phyloP scores from a whole-genome alignment of 2,329 filamentous ascomycete species.

The Ophiostoma sp. region DNA sequence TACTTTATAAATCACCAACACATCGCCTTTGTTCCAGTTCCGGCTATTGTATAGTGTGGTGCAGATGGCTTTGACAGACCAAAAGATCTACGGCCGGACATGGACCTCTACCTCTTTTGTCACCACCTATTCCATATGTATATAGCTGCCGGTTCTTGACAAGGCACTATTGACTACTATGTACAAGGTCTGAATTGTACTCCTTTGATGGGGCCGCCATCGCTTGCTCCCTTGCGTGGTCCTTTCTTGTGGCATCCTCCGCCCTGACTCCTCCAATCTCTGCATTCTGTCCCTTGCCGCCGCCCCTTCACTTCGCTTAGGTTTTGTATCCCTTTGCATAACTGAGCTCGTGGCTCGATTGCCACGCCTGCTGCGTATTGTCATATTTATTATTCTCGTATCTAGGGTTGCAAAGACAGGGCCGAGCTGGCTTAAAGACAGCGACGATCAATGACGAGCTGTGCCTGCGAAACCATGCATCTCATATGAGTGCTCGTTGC shows the following conservation, averaged over 20 bases:
- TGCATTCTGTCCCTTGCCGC: neutral
- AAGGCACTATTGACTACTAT: neutral
- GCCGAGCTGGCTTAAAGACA: too few species aligned
- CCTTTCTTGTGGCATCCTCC: neutral
- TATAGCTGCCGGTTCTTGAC: neutral
- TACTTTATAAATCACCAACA: neutral
- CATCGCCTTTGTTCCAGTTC: neutral
- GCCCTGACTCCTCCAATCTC: neutral
- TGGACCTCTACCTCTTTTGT: neutral
- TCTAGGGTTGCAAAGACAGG: neutral
- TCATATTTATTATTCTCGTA: neutral
- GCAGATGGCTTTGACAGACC: too few species aligned
- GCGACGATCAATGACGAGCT: neutral
- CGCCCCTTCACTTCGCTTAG: neutral
- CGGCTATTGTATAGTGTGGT: neutral
- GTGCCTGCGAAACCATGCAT: neutral
- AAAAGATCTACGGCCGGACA: neutral
- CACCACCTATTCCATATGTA: neutral
- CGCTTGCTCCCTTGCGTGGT: constrained; percentile 7
- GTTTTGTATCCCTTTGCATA: neutral
- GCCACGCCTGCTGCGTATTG: neutral
- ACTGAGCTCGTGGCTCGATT: neutral
- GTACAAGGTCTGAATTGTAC: too few species aligned
- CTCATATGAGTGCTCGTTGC: neutral
- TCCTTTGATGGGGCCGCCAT: too few species aligned